phyloP scores from a whole-genome alignment of 179 eudicot genomes.

The Beta lomatogona region DNA sequence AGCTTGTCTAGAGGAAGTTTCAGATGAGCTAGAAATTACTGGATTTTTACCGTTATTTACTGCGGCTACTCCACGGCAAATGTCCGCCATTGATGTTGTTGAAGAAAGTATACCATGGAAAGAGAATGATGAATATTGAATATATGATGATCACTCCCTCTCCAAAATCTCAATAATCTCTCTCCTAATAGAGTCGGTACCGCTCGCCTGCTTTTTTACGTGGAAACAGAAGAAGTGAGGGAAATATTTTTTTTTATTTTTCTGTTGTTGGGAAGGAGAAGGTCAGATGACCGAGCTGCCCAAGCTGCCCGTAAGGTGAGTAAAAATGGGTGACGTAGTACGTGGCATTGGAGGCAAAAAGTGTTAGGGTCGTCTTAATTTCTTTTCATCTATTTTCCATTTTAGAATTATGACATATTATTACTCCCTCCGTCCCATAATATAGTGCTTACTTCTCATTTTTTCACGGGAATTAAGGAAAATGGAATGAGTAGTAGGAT shows the following conservation, averaged over 20 bases:
- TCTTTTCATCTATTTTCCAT: no score
- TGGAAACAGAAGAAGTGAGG: background rate
- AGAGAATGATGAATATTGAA: background rate
- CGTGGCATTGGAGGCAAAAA: conserved; percentile 19
- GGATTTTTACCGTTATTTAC: conserved; percentile 40
- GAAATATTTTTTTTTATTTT: background rate
- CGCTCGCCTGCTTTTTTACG: conserved; percentile 31
- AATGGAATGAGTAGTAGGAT: no score
- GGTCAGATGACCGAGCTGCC: conserved; percentile 4
- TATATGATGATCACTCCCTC: background rate
- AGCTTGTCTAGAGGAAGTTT: conserved; percentile 34
- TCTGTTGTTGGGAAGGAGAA: background rate
- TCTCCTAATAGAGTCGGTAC: conserved; percentile 19
- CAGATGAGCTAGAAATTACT: conserved; percentile 24
- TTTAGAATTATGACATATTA: no score
- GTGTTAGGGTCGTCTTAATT: no score
- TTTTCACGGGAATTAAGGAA: no score
- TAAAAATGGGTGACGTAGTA: background rate
- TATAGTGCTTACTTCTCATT: no score
- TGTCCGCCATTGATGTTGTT: conserved; percentile 59
- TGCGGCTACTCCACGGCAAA: conserved; percentile 46
- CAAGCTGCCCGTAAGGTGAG: background rate
- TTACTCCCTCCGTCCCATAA: no score
- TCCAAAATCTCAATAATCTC: background rate
- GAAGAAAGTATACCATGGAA: background rate